These are phyloP conservation scores for Allium sativum DNA, from an alignment of 106 monocot species.

Conservation along the genomic window DNA sequence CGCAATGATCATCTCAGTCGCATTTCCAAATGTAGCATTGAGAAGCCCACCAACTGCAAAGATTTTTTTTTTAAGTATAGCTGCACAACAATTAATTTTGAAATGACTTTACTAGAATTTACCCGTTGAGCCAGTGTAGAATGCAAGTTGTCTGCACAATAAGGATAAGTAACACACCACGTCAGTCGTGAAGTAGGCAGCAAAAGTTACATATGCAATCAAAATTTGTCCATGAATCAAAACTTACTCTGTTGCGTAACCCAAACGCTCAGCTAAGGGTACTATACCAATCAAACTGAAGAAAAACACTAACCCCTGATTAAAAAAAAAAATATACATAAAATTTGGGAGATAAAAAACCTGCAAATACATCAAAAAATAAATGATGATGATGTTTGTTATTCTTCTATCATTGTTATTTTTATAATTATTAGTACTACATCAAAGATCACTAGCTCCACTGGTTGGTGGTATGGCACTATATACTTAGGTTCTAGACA, in stretches of 20 bases:
- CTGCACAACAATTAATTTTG: not conserved
- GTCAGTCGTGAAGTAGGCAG: constrained; percentile 10
- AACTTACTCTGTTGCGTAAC: constrained; percentile 87
- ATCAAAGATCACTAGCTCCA: too few species aligned
- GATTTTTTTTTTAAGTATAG: constrained; percentile 4
- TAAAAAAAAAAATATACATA: constrained; percentile 53
- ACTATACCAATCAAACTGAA: constrained; percentile 42
- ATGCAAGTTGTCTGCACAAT: constrained; percentile 74
- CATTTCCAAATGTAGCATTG: constrained; percentile 99
- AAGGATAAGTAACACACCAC: constrained; percentile 1
- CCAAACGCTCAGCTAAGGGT: constrained; percentile 88
- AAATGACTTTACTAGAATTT: constrained; percentile 1
- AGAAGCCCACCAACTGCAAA: constrained; percentile 87
- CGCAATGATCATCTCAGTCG: constrained; percentile 98
- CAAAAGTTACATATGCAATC: not conserved
- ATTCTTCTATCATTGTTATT: too few species aligned
- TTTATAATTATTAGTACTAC: too few species aligned
- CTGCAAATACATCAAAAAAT: not conserved
- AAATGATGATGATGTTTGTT: too few species aligned
- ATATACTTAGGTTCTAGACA: too few species aligned
- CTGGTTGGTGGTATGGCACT: too few species aligned
- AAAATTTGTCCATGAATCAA: constrained; percentile 4
- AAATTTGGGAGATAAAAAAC: not conserved
- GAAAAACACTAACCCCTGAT: constrained; percentile 13
- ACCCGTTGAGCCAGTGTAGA: constrained; percentile 92